These are phyloP conservation scores for Persicaria tinctoria DNA, from an alignment of 148 eudicot species.

Conservation along the genomic window DNA sequence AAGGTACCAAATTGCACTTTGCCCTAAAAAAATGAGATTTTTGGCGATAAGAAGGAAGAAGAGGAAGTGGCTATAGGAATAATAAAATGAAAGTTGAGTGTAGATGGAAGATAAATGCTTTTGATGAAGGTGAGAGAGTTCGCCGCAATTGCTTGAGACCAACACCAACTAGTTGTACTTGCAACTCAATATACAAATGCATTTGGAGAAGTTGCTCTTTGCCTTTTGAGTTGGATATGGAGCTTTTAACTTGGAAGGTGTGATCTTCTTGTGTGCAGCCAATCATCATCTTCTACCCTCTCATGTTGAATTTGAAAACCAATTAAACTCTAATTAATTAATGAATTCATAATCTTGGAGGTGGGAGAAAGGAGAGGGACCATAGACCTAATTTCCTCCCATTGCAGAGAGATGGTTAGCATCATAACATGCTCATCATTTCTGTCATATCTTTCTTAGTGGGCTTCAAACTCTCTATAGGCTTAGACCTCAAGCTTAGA, in stretches of 20 bases:
- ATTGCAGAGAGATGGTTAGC: constrained; percentile 5
- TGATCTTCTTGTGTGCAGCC: constrained; percentile 2
- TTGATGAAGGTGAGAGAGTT: not conserved
- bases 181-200: not conserved
- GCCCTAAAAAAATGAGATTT: not conserved
- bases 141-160: constrained; percentile 1
- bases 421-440: not conserved
- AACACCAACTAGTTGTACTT: constrained; percentile 1
- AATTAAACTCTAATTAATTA: not conserved
- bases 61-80: not conserved
- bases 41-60: not conserved
- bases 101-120: not conserved
- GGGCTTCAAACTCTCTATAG: not conserved
- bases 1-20: too few relatives aligned
- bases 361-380: not conserved
- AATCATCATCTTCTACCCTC: not conserved
- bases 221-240: not conserved
- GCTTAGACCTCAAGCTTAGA: not conserved
- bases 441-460: not conserved
- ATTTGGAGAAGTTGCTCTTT: not conserved
- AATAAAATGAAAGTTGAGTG: too few relatives aligned
- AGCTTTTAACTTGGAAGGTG: not conserved
- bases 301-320: not conserved
- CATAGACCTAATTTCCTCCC: not conserved
- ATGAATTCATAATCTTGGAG: not conserved